A percentile compares a stretch with the other conserved stretches of the same genome.
Conservation (phyloP, 176 grass and related monocot species). For the Eragrostis nindensis region DNA sequence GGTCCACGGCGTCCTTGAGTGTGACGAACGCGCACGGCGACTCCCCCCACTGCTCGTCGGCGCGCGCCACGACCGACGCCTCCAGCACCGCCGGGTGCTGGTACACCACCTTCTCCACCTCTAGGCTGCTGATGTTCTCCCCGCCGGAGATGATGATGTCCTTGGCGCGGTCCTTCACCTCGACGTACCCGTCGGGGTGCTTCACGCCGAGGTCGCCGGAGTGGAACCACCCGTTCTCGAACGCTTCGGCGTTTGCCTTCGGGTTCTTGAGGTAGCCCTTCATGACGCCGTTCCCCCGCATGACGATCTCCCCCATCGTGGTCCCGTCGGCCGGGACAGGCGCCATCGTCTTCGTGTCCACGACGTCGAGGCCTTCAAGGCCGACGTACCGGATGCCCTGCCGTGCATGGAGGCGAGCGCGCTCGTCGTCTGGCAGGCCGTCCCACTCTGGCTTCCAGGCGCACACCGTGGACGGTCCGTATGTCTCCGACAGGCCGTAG, state of each 20-base stretch:
- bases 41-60: slow-evolving; percentile 90
- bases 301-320: slow-evolving; percentile 84
- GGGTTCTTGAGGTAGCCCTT: slow-evolving; percentile 94
- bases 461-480: slow-evolving; percentile 82
- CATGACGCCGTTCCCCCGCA: slow-evolving; percentile 92
- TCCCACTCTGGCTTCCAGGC: slow-evolving; percentile 98
- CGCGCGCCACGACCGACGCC: slow-evolving; percentile 81
- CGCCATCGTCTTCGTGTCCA: slow-evolving; percentile 74
- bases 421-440: slow-evolving; percentile 57
- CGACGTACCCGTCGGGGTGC: slow-evolving; percentile 78
- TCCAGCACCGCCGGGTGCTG: slow-evolving; percentile 82
- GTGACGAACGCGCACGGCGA: slow-evolving; percentile 92
- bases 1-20: slow-evolving; percentile 56
- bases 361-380: slow-evolving; percentile 72
- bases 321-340: slow-evolving; percentile 72
- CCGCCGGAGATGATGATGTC: slow-evolving; percentile 99
- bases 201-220: slow-evolving; percentile 83
- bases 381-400: slow-evolving; percentile 88
- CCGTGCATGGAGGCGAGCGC: slow-evolving; percentile 71
- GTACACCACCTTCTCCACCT: slow-evolving; percentile 88
- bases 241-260: slow-evolving; percentile 74
- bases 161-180: slow-evolving; percentile 96
- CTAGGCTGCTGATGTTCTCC: slow-evolving; percentile 96
- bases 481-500: slow-evolving; percentile 91
- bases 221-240: slow-evolving; percentile 93